Evolutionary conservation across 116 monocot genomes (phyloP), one percentile per base, ranked within the genome.

Genomic region (Zostera marina): DNA sequence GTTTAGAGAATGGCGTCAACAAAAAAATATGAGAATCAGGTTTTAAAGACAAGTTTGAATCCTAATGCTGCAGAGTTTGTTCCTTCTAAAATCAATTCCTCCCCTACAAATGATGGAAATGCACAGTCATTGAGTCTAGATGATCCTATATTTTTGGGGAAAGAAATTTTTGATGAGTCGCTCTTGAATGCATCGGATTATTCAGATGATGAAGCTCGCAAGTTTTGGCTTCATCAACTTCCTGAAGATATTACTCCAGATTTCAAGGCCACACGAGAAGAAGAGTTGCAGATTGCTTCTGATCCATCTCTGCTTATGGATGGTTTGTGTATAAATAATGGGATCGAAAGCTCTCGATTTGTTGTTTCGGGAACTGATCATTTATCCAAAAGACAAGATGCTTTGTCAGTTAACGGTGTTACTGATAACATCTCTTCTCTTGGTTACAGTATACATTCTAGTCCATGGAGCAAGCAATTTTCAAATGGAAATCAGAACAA

Each of bases 11-110:
- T 49, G 48, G 17, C 9, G 8, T 19, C 19, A 8, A 16, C 48
- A 1, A 12, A 8, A 49, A 12, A 16, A 16, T 49, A 16, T 49
- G 0, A 49, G 48, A 49, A 49, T 7, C 14, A 47, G 48, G 48
- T 16, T 49, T 1, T 17, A 49, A 49, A 49, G 92, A 64, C 75
- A 16, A 59, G 64, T 17, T 70, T 92, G 55, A 92, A 92, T 66
- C 88, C 94, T 24, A 88, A 94, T 76, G 87, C 88, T 58, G 81
- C 79, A 65, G 90, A 81, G 61, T 91, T 93, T 77, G 74, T 93
- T 45, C 93, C 93, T 63, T 84, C 93, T 65, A 81, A 81, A 46
- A 41, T 72, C 67, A 69, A 64, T 60, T 62, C 67, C 12, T 17
- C 70, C 19, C 13, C 47, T 68, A 71, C 38, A 65, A 79, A 53